A percentile compares a stretch with the other conserved stretches of the same genome.
Conservation (phyloP, 1,284 basidiomycete genomes). For the Anthracocystis panici-leucophaei region DNA sequence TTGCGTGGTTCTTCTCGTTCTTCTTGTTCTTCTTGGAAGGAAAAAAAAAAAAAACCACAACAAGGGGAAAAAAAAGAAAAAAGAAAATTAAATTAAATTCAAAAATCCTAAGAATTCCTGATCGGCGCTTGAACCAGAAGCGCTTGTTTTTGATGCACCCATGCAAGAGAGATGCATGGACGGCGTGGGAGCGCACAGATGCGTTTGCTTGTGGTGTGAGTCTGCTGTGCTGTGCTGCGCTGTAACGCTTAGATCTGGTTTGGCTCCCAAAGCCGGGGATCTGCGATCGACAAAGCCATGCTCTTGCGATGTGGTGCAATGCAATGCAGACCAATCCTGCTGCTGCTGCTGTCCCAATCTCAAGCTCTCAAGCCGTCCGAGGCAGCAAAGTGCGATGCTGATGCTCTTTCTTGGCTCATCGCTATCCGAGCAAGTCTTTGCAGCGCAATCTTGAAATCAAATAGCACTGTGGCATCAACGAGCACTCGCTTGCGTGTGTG, state of each 20-base stretch:
- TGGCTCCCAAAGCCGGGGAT: no score
- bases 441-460: neutral
- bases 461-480: neutral
- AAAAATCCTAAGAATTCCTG: no score
- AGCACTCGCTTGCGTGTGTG: no score
- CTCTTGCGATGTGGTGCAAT: neutral
- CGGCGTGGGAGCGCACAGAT: no score
- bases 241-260: no score
- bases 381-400: slow-evolving; percentile 8
- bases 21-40: slow-evolving; percentile 9
- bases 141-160: neutral
- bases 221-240: no score
- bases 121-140: no score
- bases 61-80: neutral
- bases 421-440: neutral
- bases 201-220: no score
- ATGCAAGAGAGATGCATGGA: no score
- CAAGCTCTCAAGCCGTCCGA: neutral
- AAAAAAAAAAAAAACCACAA: neutral
- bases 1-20: slow-evolving; percentile 11
- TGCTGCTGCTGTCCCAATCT: neutral
- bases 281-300: no score
- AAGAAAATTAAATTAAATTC: no score
- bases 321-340: neutral
- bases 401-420: slow-evolving; percentile 13